A percentile compares a stretch with the other conserved stretches of the same genome.
Evolutionary conservation across 805 yeast species (phyloP).

Genomic region (Teunomyces lycoperdinae): DNA sequence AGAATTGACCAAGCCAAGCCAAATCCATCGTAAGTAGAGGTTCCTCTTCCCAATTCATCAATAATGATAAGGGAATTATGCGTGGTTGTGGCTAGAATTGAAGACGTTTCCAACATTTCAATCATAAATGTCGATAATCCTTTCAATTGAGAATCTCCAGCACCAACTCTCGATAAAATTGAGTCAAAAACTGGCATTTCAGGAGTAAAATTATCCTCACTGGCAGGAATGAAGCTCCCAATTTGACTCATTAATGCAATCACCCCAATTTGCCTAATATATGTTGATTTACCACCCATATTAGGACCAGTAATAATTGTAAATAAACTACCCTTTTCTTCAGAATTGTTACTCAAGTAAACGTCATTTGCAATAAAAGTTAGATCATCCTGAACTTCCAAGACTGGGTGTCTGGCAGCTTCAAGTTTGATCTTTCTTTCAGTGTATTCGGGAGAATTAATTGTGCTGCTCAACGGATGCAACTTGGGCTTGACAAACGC

Average conservation of each 20-base stretch:
- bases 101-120: constrained; percentile 92
- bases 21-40: constrained; percentile 89
- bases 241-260: constrained; percentile 84
- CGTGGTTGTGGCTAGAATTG: constrained; percentile 79
- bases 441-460: constrained; percentile 21
- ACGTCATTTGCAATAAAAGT: constrained; percentile 92
- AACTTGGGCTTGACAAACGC: constrained; percentile 77
- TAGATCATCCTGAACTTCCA: constrained; percentile 88
- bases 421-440: constrained; percentile 51
- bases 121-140: constrained; percentile 97
- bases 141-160: constrained; percentile 95
- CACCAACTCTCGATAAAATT: constrained; percentile 95
- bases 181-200: constrained; percentile 86
- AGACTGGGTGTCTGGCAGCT: constrained; percentile 91
- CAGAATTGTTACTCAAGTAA: constrained; percentile 45
- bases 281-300: constrained; percentile 97
- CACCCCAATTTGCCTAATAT: constrained; percentile 85
- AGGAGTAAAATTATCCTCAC: constrained; percentile 45
- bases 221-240: constrained; percentile 81
- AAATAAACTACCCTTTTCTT: constrained; percentile 54
- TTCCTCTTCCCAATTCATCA: constrained; percentile 96
- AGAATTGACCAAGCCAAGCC: constrained; percentile 97
- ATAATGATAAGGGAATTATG: constrained; percentile 77
- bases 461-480: constrained; percentile 45
- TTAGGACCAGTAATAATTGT: constrained; percentile 91